These are phyloP conservation scores for Apium graveolens DNA, from an alignment of 129 eudicot species.

Conservation along the genomic window DNA sequence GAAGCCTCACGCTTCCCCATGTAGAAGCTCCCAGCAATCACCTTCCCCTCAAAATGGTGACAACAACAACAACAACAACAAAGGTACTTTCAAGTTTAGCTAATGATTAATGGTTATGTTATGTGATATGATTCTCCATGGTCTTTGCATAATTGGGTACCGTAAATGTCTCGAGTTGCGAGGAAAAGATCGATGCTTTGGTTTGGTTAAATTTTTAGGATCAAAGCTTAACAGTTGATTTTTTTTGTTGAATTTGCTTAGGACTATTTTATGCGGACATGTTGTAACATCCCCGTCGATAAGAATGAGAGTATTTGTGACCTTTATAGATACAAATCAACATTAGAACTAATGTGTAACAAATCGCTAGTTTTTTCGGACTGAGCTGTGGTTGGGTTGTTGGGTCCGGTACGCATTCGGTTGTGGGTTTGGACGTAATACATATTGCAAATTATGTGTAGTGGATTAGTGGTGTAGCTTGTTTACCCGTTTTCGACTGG, in stretches of 20 bases:
- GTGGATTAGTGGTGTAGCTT: neutral
- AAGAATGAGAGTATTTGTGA: too few species aligned
- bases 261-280: neutral
- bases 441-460: neutral
- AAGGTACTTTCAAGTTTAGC: conserved; percentile 14
- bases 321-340: too few species aligned
- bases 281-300: too few species aligned
- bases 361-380: too few species aligned
- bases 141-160: neutral
- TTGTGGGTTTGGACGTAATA: too few species aligned
- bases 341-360: too few species aligned
- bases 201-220: neutral
- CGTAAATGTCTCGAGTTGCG: neutral
- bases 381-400: too few species aligned
- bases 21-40: conserved; percentile 27
- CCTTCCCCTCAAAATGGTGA: conserved; percentile 49
- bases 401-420: too few species aligned
- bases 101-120: neutral
- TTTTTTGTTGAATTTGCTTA: neutral
- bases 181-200: neutral
- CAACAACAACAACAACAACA: conserved; percentile 25
- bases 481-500: neutral
- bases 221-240: neutral
- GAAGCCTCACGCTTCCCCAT: conserved; percentile 27
- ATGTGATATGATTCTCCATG: neutral